phyloP scores from a whole-genome alignment of 2,329 filamentous ascomycete genomes.

The Tolypocladium amazonense region DNA sequence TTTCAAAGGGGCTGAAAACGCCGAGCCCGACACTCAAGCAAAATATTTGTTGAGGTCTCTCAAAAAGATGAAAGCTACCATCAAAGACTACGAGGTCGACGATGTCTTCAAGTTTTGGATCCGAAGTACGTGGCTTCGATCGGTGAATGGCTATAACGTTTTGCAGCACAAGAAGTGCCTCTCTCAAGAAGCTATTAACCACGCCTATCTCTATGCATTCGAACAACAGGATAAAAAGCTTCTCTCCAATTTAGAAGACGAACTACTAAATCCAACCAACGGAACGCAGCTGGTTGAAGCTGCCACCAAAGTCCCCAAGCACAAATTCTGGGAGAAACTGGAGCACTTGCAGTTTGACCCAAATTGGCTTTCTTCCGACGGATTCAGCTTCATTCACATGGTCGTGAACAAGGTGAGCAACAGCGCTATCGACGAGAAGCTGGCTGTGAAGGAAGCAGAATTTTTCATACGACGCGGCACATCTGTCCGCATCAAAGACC shows the following conservation, averaged over 20 bases:
- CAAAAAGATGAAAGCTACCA: background rate
- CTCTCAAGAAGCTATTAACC: background rate
- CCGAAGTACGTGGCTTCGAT: background rate
- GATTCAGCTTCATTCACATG: slow-evolving; percentile 2
- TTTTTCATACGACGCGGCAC: background rate
- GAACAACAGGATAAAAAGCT: background rate
- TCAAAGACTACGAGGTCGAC: background rate
- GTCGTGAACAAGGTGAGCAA: slow-evolving; percentile 1
- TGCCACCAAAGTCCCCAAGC: background rate
- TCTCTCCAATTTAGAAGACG: background rate
- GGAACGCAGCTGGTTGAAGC: background rate
- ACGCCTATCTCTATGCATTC: background rate
- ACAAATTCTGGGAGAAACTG: background rate
- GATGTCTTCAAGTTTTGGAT: slow-evolving; percentile 1
- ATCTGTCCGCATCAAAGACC: background rate
- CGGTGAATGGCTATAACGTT: background rate
- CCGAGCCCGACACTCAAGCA: background rate
- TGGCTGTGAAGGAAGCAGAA: background rate
- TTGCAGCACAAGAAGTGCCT: background rate
- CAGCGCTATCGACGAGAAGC: background rate
- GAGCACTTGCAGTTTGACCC: slow-evolving; percentile 1
- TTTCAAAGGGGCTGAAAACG: background rate
- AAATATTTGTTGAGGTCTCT: background rate
- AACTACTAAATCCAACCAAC: background rate
- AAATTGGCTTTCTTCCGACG: background rate